phyloP scores from a whole-genome alignment of 257 asterid species.

The Solanum piurae region DNA sequence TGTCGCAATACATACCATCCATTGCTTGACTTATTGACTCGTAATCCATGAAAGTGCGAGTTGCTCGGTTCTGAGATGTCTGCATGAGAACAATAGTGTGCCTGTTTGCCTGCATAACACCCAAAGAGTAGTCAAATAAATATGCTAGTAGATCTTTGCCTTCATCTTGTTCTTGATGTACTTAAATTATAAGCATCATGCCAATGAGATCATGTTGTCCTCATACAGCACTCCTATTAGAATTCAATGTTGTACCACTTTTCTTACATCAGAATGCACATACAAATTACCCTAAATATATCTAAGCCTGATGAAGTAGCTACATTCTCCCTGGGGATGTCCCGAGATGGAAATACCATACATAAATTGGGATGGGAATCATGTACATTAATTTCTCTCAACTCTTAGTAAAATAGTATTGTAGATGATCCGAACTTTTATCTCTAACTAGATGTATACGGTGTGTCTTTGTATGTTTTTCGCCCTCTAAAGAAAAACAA shows the following conservation, averaged over 20 bases:
- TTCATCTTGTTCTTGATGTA: neutral
- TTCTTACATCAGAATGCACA: neutral
- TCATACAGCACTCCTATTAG: neutral
- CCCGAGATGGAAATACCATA: neutral
- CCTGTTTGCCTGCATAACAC: conserved; percentile 61
- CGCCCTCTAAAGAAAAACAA: neutral
- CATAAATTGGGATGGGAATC: neutral
- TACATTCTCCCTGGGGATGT: neutral
- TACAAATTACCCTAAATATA: neutral
- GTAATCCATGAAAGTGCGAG: conserved; percentile 94
- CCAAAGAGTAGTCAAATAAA: conserved; percentile 1
- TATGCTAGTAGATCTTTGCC: neutral
- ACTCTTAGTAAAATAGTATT: neutral
- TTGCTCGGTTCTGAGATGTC: conserved; percentile 63
- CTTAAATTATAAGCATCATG: neutral
- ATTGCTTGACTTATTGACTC: conserved; percentile 76
- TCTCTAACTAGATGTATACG: neutral
- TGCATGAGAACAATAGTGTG: conserved; percentile 93
- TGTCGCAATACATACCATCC: conserved; percentile 50
- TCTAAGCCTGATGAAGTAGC: neutral
- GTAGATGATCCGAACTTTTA: neutral
- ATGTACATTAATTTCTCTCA: neutral
- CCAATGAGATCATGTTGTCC: neutral
- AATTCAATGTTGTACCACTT: neutral
- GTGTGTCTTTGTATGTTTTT: neutral